Evolutionary conservation across 352 stramenopile species (phyloP), one percentile per base, ranked within the genome.

Genomic region (Phytophthora foliorum): DNA sequence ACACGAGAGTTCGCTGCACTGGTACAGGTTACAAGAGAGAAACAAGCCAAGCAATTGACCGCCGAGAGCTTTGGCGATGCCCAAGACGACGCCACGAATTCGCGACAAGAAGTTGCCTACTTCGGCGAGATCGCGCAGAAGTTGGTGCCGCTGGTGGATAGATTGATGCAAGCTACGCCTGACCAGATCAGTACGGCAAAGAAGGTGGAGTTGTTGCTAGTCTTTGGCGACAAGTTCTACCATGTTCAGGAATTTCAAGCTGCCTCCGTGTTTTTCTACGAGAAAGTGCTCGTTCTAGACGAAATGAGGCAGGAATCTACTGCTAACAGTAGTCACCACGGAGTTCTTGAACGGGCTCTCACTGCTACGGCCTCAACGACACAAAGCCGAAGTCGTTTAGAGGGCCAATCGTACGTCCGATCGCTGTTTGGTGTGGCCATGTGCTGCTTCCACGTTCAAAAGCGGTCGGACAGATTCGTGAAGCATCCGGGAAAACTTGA

Each of bases 221-320:
- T 36, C 6, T 75, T 89, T 31, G 82, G 83, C 0, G 78, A 88
- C 68, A 86, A 78, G 41, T 79, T 91, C 45, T 81, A 74, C 27
- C 67, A 71, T 2, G 45, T 61, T 14, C 49, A 78, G 4, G 85
- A 93, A 57, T 91, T 77, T 39, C 64, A 51, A 3, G 80, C 83
- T 11, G 83, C 85, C 0, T 79, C 70, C 3, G 41, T 38, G 44
- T 89, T 76, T 58, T 91, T 89, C 61, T 93, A 90, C 59, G 36
- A 67, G 22, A 66, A 69, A 24, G 45, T 86, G 0, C 44, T 91
- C 9, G 13, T 62, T 6, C 39, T 74, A 21, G 59, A 77, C 31
- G 51, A 68, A 5, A 36, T 13, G 17, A 55, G 36, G 25, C 27
- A 39, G 19, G 11, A 25, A 25, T 31, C 14, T 13, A 31, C n/a